Evolutionary conservation across 2,329 filamentous ascomycete genomes (phyloP).

Genomic region (Apiospora pterosperma): DNA sequence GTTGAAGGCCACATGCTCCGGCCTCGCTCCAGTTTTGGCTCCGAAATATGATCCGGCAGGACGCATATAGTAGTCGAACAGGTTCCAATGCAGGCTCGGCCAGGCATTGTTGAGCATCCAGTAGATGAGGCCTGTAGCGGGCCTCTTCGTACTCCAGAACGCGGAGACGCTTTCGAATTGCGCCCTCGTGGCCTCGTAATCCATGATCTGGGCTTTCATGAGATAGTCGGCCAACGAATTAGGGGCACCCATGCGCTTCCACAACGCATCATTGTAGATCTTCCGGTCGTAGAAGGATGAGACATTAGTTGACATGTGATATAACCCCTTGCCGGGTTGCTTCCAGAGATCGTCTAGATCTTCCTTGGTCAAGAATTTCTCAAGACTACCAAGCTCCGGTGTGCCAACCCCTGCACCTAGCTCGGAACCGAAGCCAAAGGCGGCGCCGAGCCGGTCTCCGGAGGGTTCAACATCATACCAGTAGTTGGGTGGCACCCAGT

Average conservation of each 20-base stretch:
- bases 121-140: conserved; percentile 60
- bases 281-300: conserved; percentile 53
- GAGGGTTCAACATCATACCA: conserved; percentile 49
- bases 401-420: conserved; percentile 61
- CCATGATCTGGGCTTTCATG: conserved; percentile 56
- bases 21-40: conserved; percentile 45
- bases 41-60: conserved; percentile 59
- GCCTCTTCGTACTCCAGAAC: conserved; percentile 45
- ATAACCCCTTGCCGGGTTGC: conserved; percentile 46
- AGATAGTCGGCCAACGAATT: conserved; percentile 54
- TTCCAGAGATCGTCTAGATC: conserved; percentile 57
- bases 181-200: conserved; percentile 60
- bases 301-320: conserved; percentile 56
- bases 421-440: conserved; percentile 63
- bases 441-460: conserved; percentile 45
- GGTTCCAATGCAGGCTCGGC: conserved; percentile 62
- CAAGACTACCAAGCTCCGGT: conserved; percentile 51
- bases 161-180: conserved; percentile 55
- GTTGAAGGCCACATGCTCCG: conserved; percentile 55
- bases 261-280: conserved; percentile 57
- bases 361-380: conserved; percentile 45
- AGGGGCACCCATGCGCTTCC: conserved; percentile 48
- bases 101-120: conserved; percentile 68
- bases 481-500: conserved; percentile 64
- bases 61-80: conserved; percentile 61